Evolutionary conservation across 495 filamentous ascomycete species (phyloP).

Genomic region (Tuber umbilicatum): DNA sequence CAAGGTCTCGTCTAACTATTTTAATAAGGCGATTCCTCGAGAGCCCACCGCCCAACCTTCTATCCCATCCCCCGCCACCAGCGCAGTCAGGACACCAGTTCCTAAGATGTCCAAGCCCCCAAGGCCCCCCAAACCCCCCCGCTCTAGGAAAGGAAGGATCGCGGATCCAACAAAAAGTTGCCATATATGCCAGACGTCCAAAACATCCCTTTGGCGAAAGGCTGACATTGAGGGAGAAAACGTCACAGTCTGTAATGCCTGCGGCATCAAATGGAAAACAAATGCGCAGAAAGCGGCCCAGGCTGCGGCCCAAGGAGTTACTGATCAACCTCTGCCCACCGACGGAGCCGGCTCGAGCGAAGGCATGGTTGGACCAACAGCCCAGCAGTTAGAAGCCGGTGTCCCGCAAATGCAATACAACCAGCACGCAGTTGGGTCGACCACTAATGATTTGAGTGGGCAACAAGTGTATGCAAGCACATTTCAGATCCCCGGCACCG

Average conservation of each 20-base stretch:
- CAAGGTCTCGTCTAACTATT: constrained; percentile 23
- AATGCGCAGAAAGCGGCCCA: constrained; percentile 36
- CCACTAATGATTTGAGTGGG: neutral
- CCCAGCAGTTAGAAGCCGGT: constrained; percentile 14
- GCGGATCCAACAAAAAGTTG: constrained; percentile 43
- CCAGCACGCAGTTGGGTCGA: neutral
- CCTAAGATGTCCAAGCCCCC: constrained; percentile 15
- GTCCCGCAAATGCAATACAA: constrained; percentile 22
- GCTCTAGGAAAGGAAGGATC: constrained; percentile 40
- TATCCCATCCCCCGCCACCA: constrained; percentile 8
- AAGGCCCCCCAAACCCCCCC: constrained; percentile 31
- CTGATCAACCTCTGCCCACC: constrained; percentile 17
- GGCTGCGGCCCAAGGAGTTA: constrained; percentile 25
- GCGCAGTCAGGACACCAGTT: constrained; percentile 10
- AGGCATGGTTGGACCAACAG: constrained; percentile 13
- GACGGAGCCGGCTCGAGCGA: constrained; percentile 15
- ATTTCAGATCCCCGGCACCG: neutral
- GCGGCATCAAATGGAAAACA: constrained; percentile 42
- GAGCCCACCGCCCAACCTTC: constrained; percentile 21
- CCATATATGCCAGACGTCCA: constrained; percentile 38
- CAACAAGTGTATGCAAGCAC: neutral
- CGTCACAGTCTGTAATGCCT: constrained; percentile 42
- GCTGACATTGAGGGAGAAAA: constrained; percentile 41
- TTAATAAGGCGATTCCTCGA: constrained; percentile 34
- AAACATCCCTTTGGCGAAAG: constrained; percentile 41